Percentiles rank a stretch among this genome's conserved stretches.
phyloP scores from a whole-genome alignment of 2,329 filamentous ascomycete species.

The Fusarium sulawesiense region DNA sequence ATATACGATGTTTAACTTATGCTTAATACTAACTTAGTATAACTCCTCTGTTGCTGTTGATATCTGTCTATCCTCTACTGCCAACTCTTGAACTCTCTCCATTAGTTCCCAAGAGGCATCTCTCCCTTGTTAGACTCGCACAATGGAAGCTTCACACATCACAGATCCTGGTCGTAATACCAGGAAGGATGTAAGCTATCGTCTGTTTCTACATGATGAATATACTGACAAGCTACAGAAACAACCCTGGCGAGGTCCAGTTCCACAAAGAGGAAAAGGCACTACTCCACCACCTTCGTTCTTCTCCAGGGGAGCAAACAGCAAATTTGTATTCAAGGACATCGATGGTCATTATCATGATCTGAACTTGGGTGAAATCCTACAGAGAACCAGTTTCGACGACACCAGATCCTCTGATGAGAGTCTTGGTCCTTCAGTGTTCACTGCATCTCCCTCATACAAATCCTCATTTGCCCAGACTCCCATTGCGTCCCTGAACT shows the following conservation, averaged over 20 bases:
- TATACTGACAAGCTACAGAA: constrained; percentile 9
- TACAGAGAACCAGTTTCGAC: constrained; percentile 7
- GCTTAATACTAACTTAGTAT: background rate
- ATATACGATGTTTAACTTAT: background rate
- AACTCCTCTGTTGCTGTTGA: background rate
- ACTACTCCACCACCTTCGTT: constrained; percentile 5
- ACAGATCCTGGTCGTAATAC: background rate
- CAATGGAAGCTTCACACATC: constrained; percentile 5
- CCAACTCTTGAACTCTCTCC: background rate
- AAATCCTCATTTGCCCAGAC: constrained; percentile 33
- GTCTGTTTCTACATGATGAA: rapidly evolving
- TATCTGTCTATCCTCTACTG: background rate
- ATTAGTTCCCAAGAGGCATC: background rate
- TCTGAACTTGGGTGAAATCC: background rate
- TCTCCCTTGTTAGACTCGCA: background rate
- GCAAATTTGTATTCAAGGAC: constrained; percentile 3
- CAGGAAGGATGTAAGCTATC: background rate
- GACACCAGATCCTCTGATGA: constrained; percentile 17
- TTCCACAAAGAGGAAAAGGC: background rate
- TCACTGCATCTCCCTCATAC: constrained; percentile 22
- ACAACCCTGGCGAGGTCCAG: background rate
- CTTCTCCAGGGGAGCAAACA: constrained; percentile 6
- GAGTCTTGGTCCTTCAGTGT: constrained; percentile 15
- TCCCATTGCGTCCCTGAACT: constrained; percentile 13
- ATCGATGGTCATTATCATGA: background rate